These are phyloP conservation scores for Berkeleyomyces rouxiae DNA, from an alignment of 2,329 filamentous ascomycete genomes.

Conservation along the genomic window DNA sequence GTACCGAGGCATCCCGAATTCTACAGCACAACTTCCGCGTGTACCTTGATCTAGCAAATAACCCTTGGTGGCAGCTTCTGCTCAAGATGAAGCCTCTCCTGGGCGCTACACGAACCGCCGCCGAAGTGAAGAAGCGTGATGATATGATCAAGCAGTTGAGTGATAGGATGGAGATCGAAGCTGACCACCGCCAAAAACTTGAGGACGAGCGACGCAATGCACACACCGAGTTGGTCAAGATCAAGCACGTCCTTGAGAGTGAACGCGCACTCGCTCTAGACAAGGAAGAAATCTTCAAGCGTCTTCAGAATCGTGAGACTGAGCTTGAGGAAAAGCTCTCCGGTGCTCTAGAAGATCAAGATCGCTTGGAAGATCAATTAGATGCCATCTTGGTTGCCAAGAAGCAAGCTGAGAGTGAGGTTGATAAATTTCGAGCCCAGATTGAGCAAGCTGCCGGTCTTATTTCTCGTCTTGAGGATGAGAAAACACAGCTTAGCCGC, in stretches of 20 bases:
- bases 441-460: slow-evolving; percentile 82
- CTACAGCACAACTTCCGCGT: slow-evolving; percentile 89
- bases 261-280: slow-evolving; percentile 90
- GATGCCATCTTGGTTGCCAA: slow-evolving; percentile 80
- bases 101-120: slow-evolving; percentile 77
- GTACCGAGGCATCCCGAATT: slow-evolving; percentile 84
- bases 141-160: slow-evolving; percentile 82
- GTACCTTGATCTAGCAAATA: slow-evolving; percentile 76
- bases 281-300: slow-evolving; percentile 97
- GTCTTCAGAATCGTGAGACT: slow-evolving; percentile 78
- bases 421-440: slow-evolving; percentile 61
- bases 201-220: slow-evolving; percentile 85
- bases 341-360: slow-evolving; percentile 84
- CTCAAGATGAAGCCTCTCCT: slow-evolving; percentile 89
- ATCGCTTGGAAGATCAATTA: slow-evolving; percentile 81
- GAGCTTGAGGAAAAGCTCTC: slow-evolving; percentile 88
- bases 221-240: slow-evolving; percentile 70
- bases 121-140: slow-evolving; percentile 87
- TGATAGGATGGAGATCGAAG: slow-evolving; percentile 63
- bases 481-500: slow-evolving; percentile 59
- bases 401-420: slow-evolving; percentile 71
- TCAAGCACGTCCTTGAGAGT: slow-evolving; percentile 88
- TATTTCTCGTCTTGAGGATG: slow-evolving; percentile 69
- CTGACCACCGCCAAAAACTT: slow-evolving; percentile 56
- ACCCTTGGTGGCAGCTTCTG: slow-evolving; percentile 95